Evolutionary conservation across 805 yeast species (phyloP), one percentile per base, ranked within the genome.

Genomic region (Kodamaea kakaduensis): DNA sequence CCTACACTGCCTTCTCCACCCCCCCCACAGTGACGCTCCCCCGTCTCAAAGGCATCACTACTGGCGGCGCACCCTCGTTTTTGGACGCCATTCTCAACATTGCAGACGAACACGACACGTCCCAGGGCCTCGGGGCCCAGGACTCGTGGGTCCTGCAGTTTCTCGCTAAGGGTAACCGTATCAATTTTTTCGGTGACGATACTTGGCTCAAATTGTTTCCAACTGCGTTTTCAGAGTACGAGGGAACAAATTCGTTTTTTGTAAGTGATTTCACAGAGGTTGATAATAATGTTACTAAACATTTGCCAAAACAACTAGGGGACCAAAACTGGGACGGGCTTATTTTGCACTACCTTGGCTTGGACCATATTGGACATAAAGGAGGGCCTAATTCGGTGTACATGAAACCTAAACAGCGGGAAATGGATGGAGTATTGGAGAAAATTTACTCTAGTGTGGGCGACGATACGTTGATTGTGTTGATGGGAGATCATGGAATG

Each of bases 11-110:
- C 0, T 84, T 70, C 54, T 81, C 96, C 1, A 84, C 84, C 44
- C 97, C 98, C 1, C 98, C 98, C 3, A 93, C 98, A 0, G 98
- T 93, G 7, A 93, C 98, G 0, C 64, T 93, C 24, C 98, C 98
- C 0, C 72, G 98, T 40, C 66, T 93, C 34, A 93, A 93, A 58
- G 96, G 96, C 6, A 75, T 89, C 16, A 85, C 97, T 0, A 87
- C 97, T 0, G 98, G 98, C 0, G 84, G 96, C 0, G 81, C 96
- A 0, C 97, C 98, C 0, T 88, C 78, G 51, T 93, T 93, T 49
- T 67, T 93, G 32, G 98, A 93, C 60, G 97, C 97, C 0, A 86
- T 93, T 16, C 67, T 93, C 33, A 93, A 93, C 50, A 84, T 93
- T 18, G 95, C 96, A 2, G 97, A 93, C 46, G 93, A 82, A 29